Conservation (phyloP, 1,139 yeast genomes). For the Saccharomyces hybrid region DNA sequence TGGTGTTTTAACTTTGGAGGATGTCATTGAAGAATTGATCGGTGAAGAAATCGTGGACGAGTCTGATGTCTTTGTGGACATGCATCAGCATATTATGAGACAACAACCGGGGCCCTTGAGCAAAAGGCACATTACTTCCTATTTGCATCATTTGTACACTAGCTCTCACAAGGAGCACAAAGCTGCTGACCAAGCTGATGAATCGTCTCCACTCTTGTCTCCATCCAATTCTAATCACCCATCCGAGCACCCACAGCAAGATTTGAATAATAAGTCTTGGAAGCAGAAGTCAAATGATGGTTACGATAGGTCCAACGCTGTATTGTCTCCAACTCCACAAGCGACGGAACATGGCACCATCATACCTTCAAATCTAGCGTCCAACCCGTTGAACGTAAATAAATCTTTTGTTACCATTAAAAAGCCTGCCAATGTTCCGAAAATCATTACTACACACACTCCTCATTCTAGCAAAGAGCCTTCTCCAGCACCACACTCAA, state of each 20-base stretch:
- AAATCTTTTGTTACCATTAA: slow-evolving; percentile 67
- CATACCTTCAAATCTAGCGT: slow-evolving; percentile 65
- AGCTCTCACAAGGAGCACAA: slow-evolving; percentile 9
- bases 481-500: neutral
- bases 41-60: slow-evolving; percentile 98
- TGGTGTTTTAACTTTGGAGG: slow-evolving; percentile 91
- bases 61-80: slow-evolving; percentile 90
- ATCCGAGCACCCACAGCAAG: neutral
- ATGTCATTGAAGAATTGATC: slow-evolving; percentile 92
- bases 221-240: neutral
- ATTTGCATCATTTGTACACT: slow-evolving; percentile 49
- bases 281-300: neutral
- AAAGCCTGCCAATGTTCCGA: slow-evolving; percentile 34
- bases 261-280: neutral
- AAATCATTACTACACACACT: slow-evolving; percentile 10
- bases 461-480: neutral
- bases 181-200: neutral
- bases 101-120: slow-evolving; percentile 80
- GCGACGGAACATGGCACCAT: slow-evolving; percentile 13
- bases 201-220: neutral
- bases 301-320: neutral
- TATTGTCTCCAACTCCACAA: neutral
- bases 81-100: slow-evolving; percentile 78
- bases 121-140: slow-evolving; percentile 61
- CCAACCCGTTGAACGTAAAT: slow-evolving; percentile 69